Evolutionary conservation across 2,329 filamentous ascomycete genomes (phyloP).

Genomic region (Teratosphaeria viscida): DNA sequence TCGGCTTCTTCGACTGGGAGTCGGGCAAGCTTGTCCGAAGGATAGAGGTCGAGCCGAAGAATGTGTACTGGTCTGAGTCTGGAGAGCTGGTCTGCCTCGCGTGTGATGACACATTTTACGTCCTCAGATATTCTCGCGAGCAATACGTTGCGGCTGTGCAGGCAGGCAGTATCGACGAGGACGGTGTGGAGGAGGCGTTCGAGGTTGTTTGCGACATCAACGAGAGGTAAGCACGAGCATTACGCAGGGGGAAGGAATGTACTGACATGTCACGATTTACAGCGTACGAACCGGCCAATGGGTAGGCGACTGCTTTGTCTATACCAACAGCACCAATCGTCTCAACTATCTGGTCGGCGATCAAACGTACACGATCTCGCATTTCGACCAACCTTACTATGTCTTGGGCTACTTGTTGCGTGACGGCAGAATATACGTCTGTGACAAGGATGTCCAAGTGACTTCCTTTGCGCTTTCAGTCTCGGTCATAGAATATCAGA

Average conservation of each 20-base stretch:
- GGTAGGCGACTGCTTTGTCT: slow-evolving; percentile 98
- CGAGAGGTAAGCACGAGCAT: slow-evolving; percentile 51
- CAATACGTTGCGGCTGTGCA: slow-evolving; percentile 77
- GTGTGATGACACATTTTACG: slow-evolving; percentile 91
- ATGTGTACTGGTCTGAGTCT: slow-evolving; percentile 92
- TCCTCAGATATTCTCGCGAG: slow-evolving; percentile 82
- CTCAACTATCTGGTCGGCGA: slow-evolving; percentile 97
- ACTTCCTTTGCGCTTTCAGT: slow-evolving; percentile 86
- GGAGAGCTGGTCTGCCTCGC: slow-evolving; percentile 87
- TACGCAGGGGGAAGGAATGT: not conserved
- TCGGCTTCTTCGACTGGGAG: slow-evolving; percentile 95
- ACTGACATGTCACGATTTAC: not conserved
- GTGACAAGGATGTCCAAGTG: slow-evolving; percentile 88
- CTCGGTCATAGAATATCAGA: slow-evolving; percentile 92
- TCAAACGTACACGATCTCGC: slow-evolving; percentile 93
- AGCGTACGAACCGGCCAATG: slow-evolving; percentile 90
- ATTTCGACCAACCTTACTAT: slow-evolving; percentile 94
- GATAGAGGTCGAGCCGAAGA: slow-evolving; percentile 68
- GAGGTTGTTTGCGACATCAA: slow-evolving; percentile 94
- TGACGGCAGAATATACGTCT: slow-evolving; percentile 89
- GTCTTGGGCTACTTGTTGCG: slow-evolving; percentile 89
- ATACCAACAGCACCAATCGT: slow-evolving; percentile 93
- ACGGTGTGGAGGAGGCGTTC: slow-evolving; percentile 91
- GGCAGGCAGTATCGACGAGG: slow-evolving; percentile 70
- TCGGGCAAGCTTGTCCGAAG: slow-evolving; percentile 78